Evolutionary conservation across 345 rosid genomes (phyloP).

Genomic region (Physaria fendleri): DNA sequence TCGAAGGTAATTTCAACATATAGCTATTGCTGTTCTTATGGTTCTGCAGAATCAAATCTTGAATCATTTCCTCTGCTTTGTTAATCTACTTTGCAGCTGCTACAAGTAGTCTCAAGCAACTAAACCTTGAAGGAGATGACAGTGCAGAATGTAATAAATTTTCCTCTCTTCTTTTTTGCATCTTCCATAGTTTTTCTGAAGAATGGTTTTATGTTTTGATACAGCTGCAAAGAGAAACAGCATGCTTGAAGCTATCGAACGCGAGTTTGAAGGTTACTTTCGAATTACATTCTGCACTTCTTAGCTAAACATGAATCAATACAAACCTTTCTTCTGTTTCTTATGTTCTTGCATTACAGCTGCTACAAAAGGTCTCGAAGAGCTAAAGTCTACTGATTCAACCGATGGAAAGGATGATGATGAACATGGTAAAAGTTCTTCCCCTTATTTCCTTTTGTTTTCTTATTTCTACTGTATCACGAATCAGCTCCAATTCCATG

Average conservation of each 20-base stretch:
- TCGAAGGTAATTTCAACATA: slow-evolving; percentile 16
- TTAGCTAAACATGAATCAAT: neutral
- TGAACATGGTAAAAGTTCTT: slow-evolving; percentile 14
- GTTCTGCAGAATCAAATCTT: neutral
- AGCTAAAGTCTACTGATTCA: slow-evolving; percentile 10
- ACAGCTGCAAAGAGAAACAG: slow-evolving; percentile 23
- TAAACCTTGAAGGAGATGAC: slow-evolving; percentile 20
- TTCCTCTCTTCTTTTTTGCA: neutral
- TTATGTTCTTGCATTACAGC: slow-evolving; percentile 12
- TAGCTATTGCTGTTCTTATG: neutral
- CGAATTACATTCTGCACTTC: slow-evolving; percentile 3
- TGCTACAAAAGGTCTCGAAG: slow-evolving; percentile 25
- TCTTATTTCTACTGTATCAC: neutral
- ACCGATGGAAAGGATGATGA: slow-evolving; percentile 13
- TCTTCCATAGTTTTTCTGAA: neutral
- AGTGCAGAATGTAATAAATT: slow-evolving; percentile 11
- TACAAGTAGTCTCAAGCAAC: slow-evolving; percentile 19
- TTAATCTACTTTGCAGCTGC: slow-evolving; percentile 21
- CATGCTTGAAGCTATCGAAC: slow-evolving; percentile 30
- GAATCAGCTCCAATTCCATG: neutral
- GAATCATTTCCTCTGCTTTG: slow-evolving; percentile 1
- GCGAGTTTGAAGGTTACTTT: slow-evolving; percentile 30
- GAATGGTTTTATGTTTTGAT: neutral
- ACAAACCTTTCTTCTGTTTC: neutral
- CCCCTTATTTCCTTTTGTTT: neutral